Evolutionary conservation across 148 eudicot genomes (phyloP), one percentile per base, ranked within the genome.

Genomic region (Fagopyrum esculentum): DNA sequence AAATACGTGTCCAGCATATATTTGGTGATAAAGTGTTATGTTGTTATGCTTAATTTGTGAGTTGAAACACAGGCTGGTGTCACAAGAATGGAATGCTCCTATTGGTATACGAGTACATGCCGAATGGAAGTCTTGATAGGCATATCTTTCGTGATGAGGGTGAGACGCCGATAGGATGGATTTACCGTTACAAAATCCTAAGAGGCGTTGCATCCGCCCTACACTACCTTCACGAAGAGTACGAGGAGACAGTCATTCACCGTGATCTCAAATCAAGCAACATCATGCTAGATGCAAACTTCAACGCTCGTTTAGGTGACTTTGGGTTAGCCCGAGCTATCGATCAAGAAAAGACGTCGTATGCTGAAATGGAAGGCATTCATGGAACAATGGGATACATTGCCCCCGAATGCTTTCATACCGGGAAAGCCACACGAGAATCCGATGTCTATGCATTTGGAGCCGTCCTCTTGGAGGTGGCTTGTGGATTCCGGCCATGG

Each of bases 231-330:
- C 93, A 94, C 85, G 68, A 88, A 13, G 97, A 90, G 78, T 91
- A 79, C 40, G 91, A 91, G 11, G 84, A 88, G 12, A 84, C 79
- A 69, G 98, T 93, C 50, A 89, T 93, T 51, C 98, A 93, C 70
- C 85, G 98, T 4, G 97, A 94, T 73, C 81, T 94, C 45, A 94
- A 94, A 69, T 89, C 98, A 5, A 94, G 93, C 82, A 94, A 93
- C 81, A 85, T 93, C 71, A 87, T 91, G 91, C 93, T 93, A 0
- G 98, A 93, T 74, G 29, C 80, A 50, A 74, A 85, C 82, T 93
- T 88, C 85, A 88, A 88, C n/a, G 93, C 97, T 3, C 91, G 89
- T 0, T 81, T 91, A 0, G 98, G 98, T 9, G 98, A 93, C 78
- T 93, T 93, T 45, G 97, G 98, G 47, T 78, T 93, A 6, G 98